Percentiles rank a stretch among this genome's conserved stretches.
Evolutionary conservation across 305 asterid species (phyloP).

Genomic region (Fraxinus xanthoxyloides): DNA sequence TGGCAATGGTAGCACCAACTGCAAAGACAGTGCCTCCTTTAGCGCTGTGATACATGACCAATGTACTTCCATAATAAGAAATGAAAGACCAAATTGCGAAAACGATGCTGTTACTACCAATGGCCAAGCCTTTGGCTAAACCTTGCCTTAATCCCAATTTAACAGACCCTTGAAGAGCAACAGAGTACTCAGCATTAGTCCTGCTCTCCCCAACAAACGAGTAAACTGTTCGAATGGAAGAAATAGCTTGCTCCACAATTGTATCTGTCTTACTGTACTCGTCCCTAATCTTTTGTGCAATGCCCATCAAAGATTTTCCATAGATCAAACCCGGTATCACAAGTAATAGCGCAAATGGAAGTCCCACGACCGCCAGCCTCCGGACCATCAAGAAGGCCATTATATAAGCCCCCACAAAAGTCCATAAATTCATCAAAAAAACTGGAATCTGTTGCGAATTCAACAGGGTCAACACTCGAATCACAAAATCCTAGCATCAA

Average conservation of each 20-base stretch:
- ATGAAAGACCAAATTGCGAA: constrained; percentile 89
- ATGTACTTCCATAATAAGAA: constrained; percentile 79
- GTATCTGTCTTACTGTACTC: constrained; percentile 69
- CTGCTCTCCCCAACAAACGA: constrained; percentile 78
- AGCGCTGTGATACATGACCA: constrained; percentile 83
- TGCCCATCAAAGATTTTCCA: constrained; percentile 71
- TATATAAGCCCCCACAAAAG: constrained; percentile 63
- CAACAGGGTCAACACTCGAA: background rate
- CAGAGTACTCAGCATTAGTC: constrained; percentile 49
- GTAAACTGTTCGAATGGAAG: constrained; percentile 82
- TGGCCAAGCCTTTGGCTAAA: constrained; percentile 85
- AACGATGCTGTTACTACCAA: constrained; percentile 85
- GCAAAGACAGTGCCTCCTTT: constrained; percentile 88
- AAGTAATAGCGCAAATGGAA: constrained; percentile 64
- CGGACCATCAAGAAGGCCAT: constrained; percentile 70
- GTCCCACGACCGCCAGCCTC: constrained; percentile 76
- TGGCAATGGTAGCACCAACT: constrained; percentile 77
- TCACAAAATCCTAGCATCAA: background rate
- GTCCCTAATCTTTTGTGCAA: constrained; percentile 56
- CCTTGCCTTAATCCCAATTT: constrained; percentile 77
- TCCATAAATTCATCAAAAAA: constrained; percentile 72
- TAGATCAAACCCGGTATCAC: constrained; percentile 87
- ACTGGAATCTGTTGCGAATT: constrained; percentile 54
- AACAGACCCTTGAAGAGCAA: constrained; percentile 79
- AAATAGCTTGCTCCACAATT: constrained; percentile 80